Evolutionary conservation across 2,329 filamentous ascomycete species (phyloP), one percentile per base, ranked within the genome.

Genomic region (Dothiorella sarmentorum): DNA sequence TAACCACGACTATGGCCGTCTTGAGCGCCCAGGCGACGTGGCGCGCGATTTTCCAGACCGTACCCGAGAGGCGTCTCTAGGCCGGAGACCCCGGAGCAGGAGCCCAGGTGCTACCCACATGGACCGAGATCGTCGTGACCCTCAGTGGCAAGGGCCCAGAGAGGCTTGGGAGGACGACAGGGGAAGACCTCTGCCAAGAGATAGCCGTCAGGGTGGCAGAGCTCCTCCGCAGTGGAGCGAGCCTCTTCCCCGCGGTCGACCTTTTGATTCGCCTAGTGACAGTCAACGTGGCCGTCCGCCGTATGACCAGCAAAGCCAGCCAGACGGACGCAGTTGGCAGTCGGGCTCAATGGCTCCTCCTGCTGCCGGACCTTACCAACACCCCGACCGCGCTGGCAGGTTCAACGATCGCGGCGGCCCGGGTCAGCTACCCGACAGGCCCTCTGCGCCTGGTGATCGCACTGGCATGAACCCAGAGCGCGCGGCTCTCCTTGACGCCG

Each of bases 391-490:
- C 15, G 20, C 29, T 9, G 27, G 56, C 18, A 24, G 43, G 6
- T 47, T 58, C 15, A 18, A 24, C 17, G 42, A 60, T 13, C 43
- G 47, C n/a, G n/a, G 24, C 4, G 26, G 27, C 4, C 26, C 38
- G 2, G 53, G 58, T 7, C 52, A 22, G 13, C 33, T 44, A 18
- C 42, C 53, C n/a, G 44, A 57, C 13, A 52, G 45, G 20, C 53
- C 53, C 1, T 37, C 59, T 45, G 38, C 13, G 17, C 17, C 59
- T 4, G 26, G 31, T 4, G 47, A 58, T 24, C 58, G 58, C 27
- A 33, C n/a, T 18, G 56, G 55, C 22, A 70, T 78, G 38, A 77
- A 78, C 56, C 75, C 76, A 10, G 76, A 72, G 17, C 75, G 77
- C 18, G 49, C 49, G 60, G 74, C 75, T 13, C 60, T 77, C 33